Percentiles rank a stretch among this genome's conserved stretches.
These are phyloP conservation scores for Penicillium sclerotigenum DNA, from an alignment of 2,329 filamentous ascomycete genomes.

Conservation along the genomic window DNA sequence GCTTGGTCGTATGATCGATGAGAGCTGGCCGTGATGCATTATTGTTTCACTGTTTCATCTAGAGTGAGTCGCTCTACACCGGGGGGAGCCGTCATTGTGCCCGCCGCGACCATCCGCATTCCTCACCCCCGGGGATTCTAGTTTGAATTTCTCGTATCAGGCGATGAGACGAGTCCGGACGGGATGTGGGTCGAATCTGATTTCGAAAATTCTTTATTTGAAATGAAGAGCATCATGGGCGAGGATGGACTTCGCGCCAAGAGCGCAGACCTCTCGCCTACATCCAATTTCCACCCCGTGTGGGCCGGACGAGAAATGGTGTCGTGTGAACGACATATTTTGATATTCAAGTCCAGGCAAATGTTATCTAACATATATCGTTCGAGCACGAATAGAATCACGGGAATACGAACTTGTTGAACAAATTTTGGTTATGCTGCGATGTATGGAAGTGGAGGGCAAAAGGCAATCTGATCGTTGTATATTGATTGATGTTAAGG, in stretches of 20 bases:
- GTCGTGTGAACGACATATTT: not conserved
- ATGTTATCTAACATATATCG: not conserved
- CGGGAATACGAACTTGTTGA: not conserved
- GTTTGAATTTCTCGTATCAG: too few species aligned
- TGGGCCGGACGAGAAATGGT: not conserved
- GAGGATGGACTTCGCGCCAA: not conserved
- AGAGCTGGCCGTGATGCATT: not conserved
- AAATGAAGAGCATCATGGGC: not conserved
- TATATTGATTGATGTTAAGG: not conserved
- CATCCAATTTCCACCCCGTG: not conserved
- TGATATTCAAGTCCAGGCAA: not conserved
- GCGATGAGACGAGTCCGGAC: too few species aligned
- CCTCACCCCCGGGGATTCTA: not conserved
- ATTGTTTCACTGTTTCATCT: not conserved
- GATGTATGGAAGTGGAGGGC: too few species aligned
- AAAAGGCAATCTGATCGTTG: not conserved
- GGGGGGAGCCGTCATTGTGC: not conserved
- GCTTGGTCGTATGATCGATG: slow-evolving; percentile 4
- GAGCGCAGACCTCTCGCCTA: not conserved
- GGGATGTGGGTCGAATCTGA: not conserved
- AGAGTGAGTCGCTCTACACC: not conserved
- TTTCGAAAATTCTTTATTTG: not conserved
- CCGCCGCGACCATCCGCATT: not conserved
- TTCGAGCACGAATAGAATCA: too few species aligned
- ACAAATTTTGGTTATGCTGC: too few species aligned